Percentiles rank a stretch among this genome's conserved stretches.
phyloP scores from a whole-genome alignment of 2,329 filamentous ascomycete genomes.

The Xylariaceae sp. region DNA sequence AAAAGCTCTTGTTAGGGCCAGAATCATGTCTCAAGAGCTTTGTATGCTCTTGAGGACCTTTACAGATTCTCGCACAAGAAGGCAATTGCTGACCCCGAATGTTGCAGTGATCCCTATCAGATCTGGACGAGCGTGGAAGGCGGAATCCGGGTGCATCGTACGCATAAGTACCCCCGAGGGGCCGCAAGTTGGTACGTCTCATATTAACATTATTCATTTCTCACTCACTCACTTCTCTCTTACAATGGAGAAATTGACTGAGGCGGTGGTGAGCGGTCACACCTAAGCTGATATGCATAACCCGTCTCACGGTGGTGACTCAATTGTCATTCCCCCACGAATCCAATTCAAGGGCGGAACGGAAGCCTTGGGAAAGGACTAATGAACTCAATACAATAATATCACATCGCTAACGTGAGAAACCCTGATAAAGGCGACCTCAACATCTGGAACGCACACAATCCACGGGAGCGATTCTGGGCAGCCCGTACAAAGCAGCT shows the following conservation, averaged over 20 bases:
- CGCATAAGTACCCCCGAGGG: conserved; percentile 78
- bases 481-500: conserved; percentile 79
- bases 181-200: conserved; percentile 69
- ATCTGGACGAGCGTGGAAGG: conserved; percentile 75
- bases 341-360: not conserved
- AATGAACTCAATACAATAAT: not conserved
- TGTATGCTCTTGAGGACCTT: no score
- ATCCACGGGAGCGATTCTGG: conserved; percentile 84
- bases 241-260: no score
- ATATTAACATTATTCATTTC: not conserved
- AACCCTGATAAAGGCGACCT: conserved; percentile 63
- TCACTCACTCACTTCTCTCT: not conserved
- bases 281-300: not conserved
- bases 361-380: no score
- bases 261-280: not conserved
- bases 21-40: no score
- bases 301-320: not conserved
- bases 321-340: no score
- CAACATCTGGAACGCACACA: conserved; percentile 80
- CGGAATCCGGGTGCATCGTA: conserved; percentile 71
- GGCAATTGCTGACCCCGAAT: no score
- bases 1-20: no score
- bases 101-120: conserved; percentile 76
- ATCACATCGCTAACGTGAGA: conserved; percentile 1
- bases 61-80: no score